Evolutionary conservation across 768 basidiomycete species (phyloP), one percentile per base, ranked within the genome.

Genomic region (Serendipita indica): DNA sequence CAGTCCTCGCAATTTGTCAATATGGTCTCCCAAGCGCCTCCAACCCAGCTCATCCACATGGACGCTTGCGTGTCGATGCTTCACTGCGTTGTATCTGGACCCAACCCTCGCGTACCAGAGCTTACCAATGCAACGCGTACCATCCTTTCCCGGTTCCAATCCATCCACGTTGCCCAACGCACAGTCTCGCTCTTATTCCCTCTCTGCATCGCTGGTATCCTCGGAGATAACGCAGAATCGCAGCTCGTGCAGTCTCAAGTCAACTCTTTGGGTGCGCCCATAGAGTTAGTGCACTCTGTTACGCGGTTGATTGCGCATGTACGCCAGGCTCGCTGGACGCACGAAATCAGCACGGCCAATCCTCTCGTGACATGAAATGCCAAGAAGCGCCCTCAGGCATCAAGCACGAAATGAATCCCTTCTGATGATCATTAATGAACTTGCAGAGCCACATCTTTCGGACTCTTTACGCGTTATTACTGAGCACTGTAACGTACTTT

Each of bases 291-390:
- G 10, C 49, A 54, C n/a, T 18, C 49, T 7, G 49, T 54, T 10
- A 54, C 22, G 22, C n/a, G 25, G 32, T 16, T 54, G 4, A 54
- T 54, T 33, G 49, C 32, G 22, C 22, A 54, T 27, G 25, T 54
- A 4, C 22, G 49, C 4, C 49, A 54, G n/a, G 32, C 25, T 10
- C 49, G 49, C 16, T 54, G 49, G 49, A 30, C 49, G 7, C 49
- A 54, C 32, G 49, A 54, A 27, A 16, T 54, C 49, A 54, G 32
- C 22, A 54, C 22, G n/a, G 20, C 49, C 10, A 54, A 54, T 30
- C 49, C 49, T 54, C 49, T 54, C 25, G 32, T 54, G 49, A 20
- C 49, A 10, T 54, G 30, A 54, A 33, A n/a, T n/a, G n/a, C n/a
- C n/a, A n/a, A n/a, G n/a, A n/a, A n/a, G n/a, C n/a, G n/a, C n/a